Conservation (phyloP, 331 rosid species). For the Telfairia occidentalis region DNA sequence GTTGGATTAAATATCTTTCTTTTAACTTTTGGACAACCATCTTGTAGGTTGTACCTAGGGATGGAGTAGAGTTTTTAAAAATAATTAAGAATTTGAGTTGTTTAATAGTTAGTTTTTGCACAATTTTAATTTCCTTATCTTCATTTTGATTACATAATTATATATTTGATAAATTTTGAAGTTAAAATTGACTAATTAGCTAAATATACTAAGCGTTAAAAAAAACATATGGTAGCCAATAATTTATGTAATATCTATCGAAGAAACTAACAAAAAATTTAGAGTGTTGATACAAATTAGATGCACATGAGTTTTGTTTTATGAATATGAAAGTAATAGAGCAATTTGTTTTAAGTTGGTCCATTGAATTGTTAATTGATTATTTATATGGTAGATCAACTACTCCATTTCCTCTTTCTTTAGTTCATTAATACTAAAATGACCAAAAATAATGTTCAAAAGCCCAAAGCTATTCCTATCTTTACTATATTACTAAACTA, state of each 20-base stretch:
- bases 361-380: not conserved
- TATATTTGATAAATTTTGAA: too few relatives aligned
- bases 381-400: not conserved
- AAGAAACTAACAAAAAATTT: not conserved
- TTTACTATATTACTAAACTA: too few relatives aligned
- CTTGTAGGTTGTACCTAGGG: not conserved
- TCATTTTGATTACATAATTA: not conserved
- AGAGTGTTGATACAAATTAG: not conserved
- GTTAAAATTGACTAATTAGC: too few relatives aligned
- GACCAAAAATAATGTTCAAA: too few relatives aligned
- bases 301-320: too few relatives aligned
- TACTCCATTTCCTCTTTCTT: not conserved
- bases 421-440: not conserved
- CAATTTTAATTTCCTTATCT: not conserved
- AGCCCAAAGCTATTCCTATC: too few relatives aligned
- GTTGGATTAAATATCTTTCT: not conserved
- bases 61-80: not conserved
- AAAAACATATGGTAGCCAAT: too few relatives aligned
- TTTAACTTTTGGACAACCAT: not conserved
- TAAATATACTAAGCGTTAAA: too few relatives aligned
- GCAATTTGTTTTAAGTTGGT: not conserved
- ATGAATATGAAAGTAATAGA: too few relatives aligned
- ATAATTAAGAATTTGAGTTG: too few relatives aligned
- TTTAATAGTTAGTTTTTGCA: not conserved
- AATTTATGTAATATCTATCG: not conserved